These are phyloP conservation scores for Auriscalpium orientale DNA, from an alignment of 768 basidiomycete species.

Conservation along the genomic window DNA sequence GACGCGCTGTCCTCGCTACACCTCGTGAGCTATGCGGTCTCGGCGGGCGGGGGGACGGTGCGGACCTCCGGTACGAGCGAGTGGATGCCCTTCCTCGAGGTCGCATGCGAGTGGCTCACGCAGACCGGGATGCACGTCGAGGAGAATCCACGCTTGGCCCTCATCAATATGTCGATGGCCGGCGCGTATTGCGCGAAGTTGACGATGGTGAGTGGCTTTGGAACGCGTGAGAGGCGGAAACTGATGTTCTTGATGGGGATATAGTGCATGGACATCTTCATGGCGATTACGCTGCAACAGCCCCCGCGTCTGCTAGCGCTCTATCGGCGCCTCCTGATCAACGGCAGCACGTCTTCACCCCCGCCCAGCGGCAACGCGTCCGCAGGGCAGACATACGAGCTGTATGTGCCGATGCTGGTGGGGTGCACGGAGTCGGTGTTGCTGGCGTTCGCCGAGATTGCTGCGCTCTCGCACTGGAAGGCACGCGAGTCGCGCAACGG, in stretches of 20 bases:
- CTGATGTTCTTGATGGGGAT: not conserved
- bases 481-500: slow-evolving; percentile 52
- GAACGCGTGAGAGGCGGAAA: not conserved
- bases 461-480: slow-evolving; percentile 74
- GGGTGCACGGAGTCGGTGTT: slow-evolving; percentile 78
- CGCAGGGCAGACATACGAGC: slow-evolving; percentile 27
- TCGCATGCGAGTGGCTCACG: slow-evolving; percentile 71
- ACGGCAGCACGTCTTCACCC: slow-evolving; percentile 32
- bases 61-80: slow-evolving; percentile 52
- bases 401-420: slow-evolving; percentile 60
- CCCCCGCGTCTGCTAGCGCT: slow-evolving; percentile 60
- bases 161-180: slow-evolving; percentile 45
- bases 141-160: slow-evolving; percentile 55
- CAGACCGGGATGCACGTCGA: slow-evolving; percentile 55
- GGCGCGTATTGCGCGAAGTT: slow-evolving; percentile 60
- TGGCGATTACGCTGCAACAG: slow-evolving; percentile 51
- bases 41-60: slow-evolving; percentile 25
- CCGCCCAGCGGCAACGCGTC: slow-evolving; percentile 20
- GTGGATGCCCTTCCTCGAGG: slow-evolving; percentile 63
- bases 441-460: slow-evolving; percentile 67
- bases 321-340: slow-evolving; percentile 59
- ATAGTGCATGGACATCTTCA: slow-evolving; percentile 75
- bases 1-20: slow-evolving; percentile 78
- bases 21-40: slow-evolving; percentile 62
- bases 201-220: slow-evolving; percentile 51